Percentiles rank a stretch among this genome's conserved stretches.
Evolutionary conservation across 1,284 basidiomycete genomes (phyloP).

Genomic region (Sanghuangporus sanghuang): DNA sequence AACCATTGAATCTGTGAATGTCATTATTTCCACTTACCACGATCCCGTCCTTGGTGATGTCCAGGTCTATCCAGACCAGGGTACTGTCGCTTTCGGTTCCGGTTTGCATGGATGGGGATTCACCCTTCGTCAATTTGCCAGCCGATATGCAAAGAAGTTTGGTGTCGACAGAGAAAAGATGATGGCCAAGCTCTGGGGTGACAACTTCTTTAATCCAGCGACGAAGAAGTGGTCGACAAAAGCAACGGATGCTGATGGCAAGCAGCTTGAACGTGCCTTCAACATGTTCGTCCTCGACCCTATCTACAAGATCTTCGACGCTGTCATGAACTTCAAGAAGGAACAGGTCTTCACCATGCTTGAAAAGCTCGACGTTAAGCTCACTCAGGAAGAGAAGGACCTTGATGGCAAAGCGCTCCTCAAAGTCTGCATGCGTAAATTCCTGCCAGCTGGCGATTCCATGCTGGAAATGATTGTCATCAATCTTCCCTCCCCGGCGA

Average conservation of each 20-base stretch:
- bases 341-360: constrained; percentile 82
- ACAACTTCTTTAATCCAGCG: constrained; percentile 99
- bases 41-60: constrained; percentile 94
- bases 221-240: constrained; percentile 97
- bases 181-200: constrained; percentile 98
- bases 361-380: constrained; percentile 96
- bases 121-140: constrained; percentile 96
- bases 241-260: constrained; percentile 75
- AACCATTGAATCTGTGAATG: constrained; percentile 98
- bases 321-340: constrained; percentile 99
- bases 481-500: constrained; percentile 95
- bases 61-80: constrained; percentile 98
- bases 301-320: constrained; percentile 98
- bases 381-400: constrained; percentile 88
- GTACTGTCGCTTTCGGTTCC: constrained; percentile 98
- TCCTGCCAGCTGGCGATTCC: constrained; percentile 98
- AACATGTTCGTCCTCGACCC: constrained; percentile 98
- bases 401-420: constrained; percentile 96
- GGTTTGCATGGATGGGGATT: constrained; percentile 99
- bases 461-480: constrained; percentile 99
- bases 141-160: constrained; percentile 97
- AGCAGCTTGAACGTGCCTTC: constrained; percentile 89
- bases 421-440: constrained; percentile 99
- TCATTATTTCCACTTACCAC: constrained; percentile 98
- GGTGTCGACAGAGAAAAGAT: constrained; percentile 99